phyloP scores from a whole-genome alignment of 2,329 filamentous ascomycete species.

The Amesomyces nigricolor region DNA sequence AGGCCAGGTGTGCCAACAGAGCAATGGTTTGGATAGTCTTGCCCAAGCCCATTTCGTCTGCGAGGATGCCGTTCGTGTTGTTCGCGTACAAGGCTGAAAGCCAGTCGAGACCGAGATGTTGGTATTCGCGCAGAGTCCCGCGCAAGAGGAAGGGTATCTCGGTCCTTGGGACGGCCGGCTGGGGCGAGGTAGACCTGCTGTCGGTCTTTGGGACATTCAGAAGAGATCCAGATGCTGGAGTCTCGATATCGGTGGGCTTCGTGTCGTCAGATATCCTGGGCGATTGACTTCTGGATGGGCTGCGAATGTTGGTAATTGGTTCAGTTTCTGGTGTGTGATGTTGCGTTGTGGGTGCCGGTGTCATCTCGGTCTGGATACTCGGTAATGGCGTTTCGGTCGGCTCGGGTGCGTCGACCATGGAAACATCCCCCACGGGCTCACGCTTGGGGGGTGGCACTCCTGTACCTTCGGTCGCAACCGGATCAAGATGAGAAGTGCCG shows the following conservation, averaged over 20 bases:
- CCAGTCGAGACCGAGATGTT: conserved; percentile 97
- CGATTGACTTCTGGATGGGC: conserved; percentile 42
- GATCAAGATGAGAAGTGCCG: no score
- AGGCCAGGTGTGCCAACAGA: conserved; percentile 84
- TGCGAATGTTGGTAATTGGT: conserved; percentile 38
- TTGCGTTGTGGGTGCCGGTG: conserved; percentile 27
- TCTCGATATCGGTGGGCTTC: conserved; percentile 46
- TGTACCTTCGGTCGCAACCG: background rate
- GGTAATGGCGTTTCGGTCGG: background rate
- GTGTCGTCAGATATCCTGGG: conserved; percentile 48
- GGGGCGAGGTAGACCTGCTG: conserved; percentile 32
- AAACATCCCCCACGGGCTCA: conserved; percentile 18
- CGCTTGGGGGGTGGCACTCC: background rate
- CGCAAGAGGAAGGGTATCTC: conserved; percentile 77
- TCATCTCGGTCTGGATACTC: conserved; percentile 28
- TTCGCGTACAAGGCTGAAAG: conserved; percentile 87
- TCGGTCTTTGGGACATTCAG: conserved; percentile 30
- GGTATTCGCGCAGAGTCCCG: conserved; percentile 88
- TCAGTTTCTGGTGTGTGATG: conserved; percentile 40
- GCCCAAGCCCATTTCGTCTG: conserved; percentile 96
- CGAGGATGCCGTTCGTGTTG: conserved; percentile 90
- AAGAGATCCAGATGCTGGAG: conserved; percentile 35
- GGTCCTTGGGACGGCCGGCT: conserved; percentile 49
- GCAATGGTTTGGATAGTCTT: conserved; percentile 99
- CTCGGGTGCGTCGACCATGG: conserved; percentile 26